phyloP scores from a whole-genome alignment of 768 basidiomycete species.

The Candolleomyces eurysporus region DNA sequence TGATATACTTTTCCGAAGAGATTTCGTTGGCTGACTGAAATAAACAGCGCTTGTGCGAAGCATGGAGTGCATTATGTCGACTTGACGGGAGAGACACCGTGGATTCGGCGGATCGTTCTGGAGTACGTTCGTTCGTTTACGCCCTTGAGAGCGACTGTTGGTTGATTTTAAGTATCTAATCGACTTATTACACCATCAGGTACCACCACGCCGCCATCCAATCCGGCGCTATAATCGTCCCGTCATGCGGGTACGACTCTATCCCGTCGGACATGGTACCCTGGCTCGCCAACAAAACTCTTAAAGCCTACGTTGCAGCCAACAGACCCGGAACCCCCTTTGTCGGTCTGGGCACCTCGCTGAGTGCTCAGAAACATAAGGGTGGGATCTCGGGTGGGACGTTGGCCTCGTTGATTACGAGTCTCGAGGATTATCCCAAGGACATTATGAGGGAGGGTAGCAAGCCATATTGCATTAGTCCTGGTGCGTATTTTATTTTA shows the following conservation, averaged over 20 bases:
- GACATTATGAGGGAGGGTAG: conserved; percentile 30
- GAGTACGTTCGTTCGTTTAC: conserved; percentile 38
- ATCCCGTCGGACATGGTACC: conserved; percentile 71
- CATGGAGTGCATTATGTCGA: conserved; percentile 85
- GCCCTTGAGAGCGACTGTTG: neutral
- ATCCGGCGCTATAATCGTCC: conserved; percentile 73
- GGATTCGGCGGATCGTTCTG: conserved; percentile 61
- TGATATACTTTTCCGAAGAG: neutral
- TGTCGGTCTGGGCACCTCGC: conserved; percentile 47
- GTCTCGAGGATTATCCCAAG: conserved; percentile 36
- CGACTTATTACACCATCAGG: conserved; percentile 32
- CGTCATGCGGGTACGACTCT: conserved; percentile 76
- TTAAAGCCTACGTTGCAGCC: conserved; percentile 42
- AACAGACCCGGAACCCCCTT: conserved; percentile 19
- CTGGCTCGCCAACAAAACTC: conserved; percentile 66
- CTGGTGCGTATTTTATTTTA: conserved; percentile 25
- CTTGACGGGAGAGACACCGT: conserved; percentile 70
- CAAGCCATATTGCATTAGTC: conserved; percentile 39
- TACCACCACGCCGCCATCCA: conserved; percentile 71
- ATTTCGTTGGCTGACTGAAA: neutral
- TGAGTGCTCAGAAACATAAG: conserved; percentile 45
- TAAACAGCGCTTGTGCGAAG: conserved; percentile 62
- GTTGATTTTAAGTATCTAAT: conserved; percentile 2
- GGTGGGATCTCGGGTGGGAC: conserved; percentile 69
- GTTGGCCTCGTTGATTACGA: conserved; percentile 37